Evolutionary conservation across 2,329 filamentous ascomycete genomes (phyloP).

Genomic region (Fonsecaea multimorphosa): DNA sequence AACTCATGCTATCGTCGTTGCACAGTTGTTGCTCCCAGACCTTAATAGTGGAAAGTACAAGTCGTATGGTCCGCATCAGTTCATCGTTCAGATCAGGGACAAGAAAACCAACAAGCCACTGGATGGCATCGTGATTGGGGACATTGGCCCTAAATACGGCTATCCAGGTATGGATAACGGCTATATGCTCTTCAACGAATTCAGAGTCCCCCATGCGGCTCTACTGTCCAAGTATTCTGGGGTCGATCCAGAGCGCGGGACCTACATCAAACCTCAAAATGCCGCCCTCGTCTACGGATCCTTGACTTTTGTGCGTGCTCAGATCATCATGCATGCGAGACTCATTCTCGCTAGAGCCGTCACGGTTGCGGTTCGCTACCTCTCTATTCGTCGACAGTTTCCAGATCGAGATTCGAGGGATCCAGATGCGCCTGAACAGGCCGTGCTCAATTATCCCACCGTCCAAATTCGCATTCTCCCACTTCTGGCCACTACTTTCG

Average conservation of each 20-base stretch:
- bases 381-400: conserved; percentile 58
- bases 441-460: conserved; percentile 61
- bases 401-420: conserved; percentile 54
- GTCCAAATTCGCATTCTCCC: conserved; percentile 61
- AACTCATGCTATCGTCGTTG: conserved; percentile 62
- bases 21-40: conserved; percentile 56
- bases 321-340: conserved; percentile 54
- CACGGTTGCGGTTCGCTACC: conserved; percentile 60
- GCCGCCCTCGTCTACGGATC: conserved; percentile 59
- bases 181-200: conserved; percentile 60
- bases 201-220: conserved; percentile 55
- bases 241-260: conserved; percentile 54
- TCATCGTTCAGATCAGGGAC: conserved; percentile 60
- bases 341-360: conserved; percentile 60
- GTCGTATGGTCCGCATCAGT: conserved; percentile 59
- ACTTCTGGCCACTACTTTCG: conserved; percentile 60
- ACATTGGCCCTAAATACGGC: conserved; percentile 63
- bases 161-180: conserved; percentile 61
- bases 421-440: conserved; percentile 48
- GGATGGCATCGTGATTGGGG: conserved; percentile 58
- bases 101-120: conserved; percentile 56
- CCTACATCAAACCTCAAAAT: conserved; percentile 55
- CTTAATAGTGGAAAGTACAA: conserved; percentile 44
- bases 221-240: conserved; percentile 58
- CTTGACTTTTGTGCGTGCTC: conserved; percentile 55